Evolutionary conservation across 345 rosid species (phyloP), one percentile per base, ranked within the genome.

Genomic region (Stellera chamaejasme): DNA sequence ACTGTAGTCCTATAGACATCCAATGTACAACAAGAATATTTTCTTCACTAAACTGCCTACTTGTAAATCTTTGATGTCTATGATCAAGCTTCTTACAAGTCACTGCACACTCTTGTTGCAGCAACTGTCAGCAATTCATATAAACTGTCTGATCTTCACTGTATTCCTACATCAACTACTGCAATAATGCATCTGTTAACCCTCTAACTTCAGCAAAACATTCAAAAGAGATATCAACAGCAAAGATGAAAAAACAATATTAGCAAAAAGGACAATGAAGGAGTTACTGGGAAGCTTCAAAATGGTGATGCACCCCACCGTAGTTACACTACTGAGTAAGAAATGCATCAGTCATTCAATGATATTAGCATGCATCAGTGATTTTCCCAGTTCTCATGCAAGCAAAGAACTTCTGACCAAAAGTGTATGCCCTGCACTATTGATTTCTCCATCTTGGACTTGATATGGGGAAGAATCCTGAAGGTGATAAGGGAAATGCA

Each of bases 361-460:
- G 54, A 42, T 52, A 56, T 54, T 23, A 61, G 46, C 45, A 58
- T 46, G 56, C 56, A 43, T 43, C 49, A 59, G 60, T 32, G 57
- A 59, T 45, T 52, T 50, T n/a, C 4, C 52, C 62, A 28, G 53
- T 58, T 64, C 71, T 63, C 61, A 49, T 9, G 23, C 55, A 25
- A 49, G 58, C 50, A 59, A 43, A 55, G 55, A 54, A 32, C 54
- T 56, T 56, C 32, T 42, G 54, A 61, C 64, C 27, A 26, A 54
- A 5, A 62, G 43, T 27, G 58, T 27, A 51, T 53, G 13, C 26
- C 61, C 50, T 52, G 58, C 57, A 56, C 62, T 75, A 79, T 43
- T 79, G 79, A 63, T 70, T 77, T 65, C 82, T 83, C 96, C 95
- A 85, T 71, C 79, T 76, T 49, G 98, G 98, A 69, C 98, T 88